Base-by-base conservation (phyloP, 306 rosid genomes). In the Luffa acutangula region DNA sequence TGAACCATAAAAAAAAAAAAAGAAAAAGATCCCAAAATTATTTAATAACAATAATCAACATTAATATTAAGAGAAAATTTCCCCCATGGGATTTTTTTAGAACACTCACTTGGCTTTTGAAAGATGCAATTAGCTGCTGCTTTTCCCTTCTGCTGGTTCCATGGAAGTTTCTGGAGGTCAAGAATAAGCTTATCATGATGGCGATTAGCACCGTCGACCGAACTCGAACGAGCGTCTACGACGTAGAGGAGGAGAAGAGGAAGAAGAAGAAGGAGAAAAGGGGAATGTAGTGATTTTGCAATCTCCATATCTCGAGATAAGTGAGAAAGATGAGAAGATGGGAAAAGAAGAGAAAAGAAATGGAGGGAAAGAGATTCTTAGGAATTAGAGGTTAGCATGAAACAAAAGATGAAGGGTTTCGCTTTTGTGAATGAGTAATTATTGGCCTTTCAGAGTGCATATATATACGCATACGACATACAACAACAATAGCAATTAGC, bases 371-470 rank as follows among this genome's bases (percentile, higher is more conserved):
- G 83, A 86, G 97, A 94, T 87, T 93, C 90, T 88, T 66, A 86
- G 74, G 84, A 60, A 76, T 82, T 87, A 92, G 91, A 88, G 67
- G 85, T 92, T 90, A 89, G 96, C 86, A 80, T 80, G 91, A 81
- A 89, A 92, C 98, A 92, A 91, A 88, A 89, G 84, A 87, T 79
- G 89, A 88, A 89, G 87, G 86, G 90, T 89, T 86, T 92, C 89
- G 89, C 91, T 13, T 15, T 79, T 65, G 82, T 90, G 97, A 93
- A 92, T 94, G 93, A 86, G 86, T 82, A 88, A 89, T 90, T 92
- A 92, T 91, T 94, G 96, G 91, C 84, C 94, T 78, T 91, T 86
- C 90, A 86, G 31, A 87, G 86, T 86, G 90, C 86, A 85, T 21
- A 45, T 21, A 54, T 15, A 33, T 73, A 43, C 43, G 2, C 39